Evolutionary conservation across 2,329 filamentous ascomycete species (phyloP).

Genomic region (Capronia americana): DNA sequence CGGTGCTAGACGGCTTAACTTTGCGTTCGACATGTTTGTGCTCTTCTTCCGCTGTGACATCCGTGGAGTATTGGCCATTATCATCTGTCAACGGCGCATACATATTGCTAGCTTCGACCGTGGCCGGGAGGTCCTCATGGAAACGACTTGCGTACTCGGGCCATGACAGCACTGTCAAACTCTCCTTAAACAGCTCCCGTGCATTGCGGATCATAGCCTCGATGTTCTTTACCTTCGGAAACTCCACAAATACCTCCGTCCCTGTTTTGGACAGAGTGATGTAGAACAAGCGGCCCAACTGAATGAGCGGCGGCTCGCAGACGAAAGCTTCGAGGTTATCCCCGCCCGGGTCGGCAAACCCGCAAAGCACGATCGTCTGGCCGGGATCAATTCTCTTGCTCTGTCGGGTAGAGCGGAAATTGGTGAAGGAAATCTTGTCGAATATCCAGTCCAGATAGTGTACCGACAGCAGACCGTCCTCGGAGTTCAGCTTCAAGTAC

Average conservation of each 20-base stretch:
- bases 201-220: not conserved
- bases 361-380: conserved; percentile 6
- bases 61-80: not conserved
- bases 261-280: not conserved
- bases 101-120: not conserved
- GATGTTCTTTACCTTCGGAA: conserved; percentile 6
- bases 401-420: conserved; percentile 1
- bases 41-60: not conserved
- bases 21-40: not conserved
- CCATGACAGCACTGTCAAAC: not conserved
- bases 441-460: conserved; percentile 1
- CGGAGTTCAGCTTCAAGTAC: not conserved
- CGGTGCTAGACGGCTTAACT: not conserved
- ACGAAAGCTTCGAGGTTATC: conserved; percentile 1
- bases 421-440: conserved; percentile 5
- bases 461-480: not conserved
- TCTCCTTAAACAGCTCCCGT: not conserved
- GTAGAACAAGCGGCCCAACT: not conserved
- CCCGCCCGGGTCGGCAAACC: not conserved
- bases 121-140: not conserved
- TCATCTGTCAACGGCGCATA: not conserved
- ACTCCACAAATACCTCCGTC: conserved; percentile 1
- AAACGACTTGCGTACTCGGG: conserved; percentile 4
- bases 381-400: not conserved
- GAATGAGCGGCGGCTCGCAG: not conserved